These are phyloP conservation scores for Funneliformis geosporum DNA, from an alignment of 192 early-diverging fungal genomes.

Conservation along the genomic window DNA sequence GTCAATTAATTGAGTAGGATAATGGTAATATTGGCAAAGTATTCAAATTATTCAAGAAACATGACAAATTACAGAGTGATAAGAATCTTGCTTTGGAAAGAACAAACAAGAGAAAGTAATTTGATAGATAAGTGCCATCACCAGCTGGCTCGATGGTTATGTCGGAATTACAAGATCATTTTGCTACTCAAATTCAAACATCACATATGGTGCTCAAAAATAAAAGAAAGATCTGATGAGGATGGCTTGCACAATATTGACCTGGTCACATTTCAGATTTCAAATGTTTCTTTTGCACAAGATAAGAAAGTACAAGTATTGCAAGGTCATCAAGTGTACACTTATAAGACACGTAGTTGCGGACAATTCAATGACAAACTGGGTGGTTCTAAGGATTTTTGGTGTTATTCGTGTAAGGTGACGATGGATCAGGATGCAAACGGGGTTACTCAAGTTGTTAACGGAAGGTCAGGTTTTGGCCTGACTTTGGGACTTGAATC, in stretches of 20 bases:
- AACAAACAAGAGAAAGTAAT: constrained; percentile 4
- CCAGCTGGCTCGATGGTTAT: neutral
- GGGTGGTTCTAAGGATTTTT: neutral
- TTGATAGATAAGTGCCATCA: constrained; percentile 15
- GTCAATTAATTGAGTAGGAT: too few species aligned
- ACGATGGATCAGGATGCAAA: neutral
- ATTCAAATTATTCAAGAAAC: too few species aligned
- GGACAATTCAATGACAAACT: neutral
- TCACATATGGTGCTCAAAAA: neutral
- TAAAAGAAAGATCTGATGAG: neutral
- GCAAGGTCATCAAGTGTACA: neutral
- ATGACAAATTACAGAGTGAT: too few species aligned
- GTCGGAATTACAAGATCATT: neutral
- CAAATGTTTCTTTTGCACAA: constrained; percentile 7
- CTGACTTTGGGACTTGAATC: too few species aligned
- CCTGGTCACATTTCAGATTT: neutral
- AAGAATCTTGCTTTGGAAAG: neutral
- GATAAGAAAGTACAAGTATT: neutral
- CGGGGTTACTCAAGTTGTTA: neutral
- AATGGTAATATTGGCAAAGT: too few species aligned
- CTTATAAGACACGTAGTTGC: neutral
- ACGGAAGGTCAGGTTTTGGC: too few species aligned
- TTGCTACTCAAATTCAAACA: neutral
- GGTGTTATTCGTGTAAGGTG: neutral
- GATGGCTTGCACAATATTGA: neutral